Percentiles rank a stretch among this genome's conserved stretches.
Evolutionary conservation across 2,329 filamentous ascomycete species (phyloP).

Genomic region (Zarea fungicola): DNA sequence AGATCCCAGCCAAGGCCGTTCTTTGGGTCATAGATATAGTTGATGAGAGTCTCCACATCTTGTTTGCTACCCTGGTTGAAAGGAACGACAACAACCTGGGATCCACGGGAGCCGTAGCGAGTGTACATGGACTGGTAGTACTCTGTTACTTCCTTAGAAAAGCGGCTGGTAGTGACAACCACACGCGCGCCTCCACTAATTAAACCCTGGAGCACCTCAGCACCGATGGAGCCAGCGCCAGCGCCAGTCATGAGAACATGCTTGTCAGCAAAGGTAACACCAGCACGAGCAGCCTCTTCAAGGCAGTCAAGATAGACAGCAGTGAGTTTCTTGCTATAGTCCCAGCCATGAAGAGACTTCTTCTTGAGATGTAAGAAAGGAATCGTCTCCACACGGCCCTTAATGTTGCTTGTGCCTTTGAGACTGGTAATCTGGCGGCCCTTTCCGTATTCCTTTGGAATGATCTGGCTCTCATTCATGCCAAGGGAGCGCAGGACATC

Average conservation of each 20-base stretch:
- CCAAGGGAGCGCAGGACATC: conserved; percentile 90
- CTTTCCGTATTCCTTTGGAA: conserved; percentile 79
- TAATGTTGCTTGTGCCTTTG: conserved; percentile 54
- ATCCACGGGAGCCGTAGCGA: conserved; percentile 86
- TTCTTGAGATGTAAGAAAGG: conserved; percentile 96
- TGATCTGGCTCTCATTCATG: conserved; percentile 98
- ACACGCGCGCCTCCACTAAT: conserved; percentile 97
- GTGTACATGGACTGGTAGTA: conserved; percentile 99
- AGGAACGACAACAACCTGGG: conserved; percentile 93
- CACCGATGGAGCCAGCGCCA: conserved; percentile 94
- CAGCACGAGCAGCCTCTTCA: conserved; percentile 79
- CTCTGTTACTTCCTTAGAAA: conserved; percentile 95
- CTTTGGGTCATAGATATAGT: conserved; percentile 97
- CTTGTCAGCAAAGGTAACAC: conserved; percentile 90
- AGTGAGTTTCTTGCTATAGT: conserved; percentile 98
- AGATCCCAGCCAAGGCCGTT: conserved; percentile 97
- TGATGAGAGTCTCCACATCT: conserved; percentile 86
- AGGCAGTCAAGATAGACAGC: conserved; percentile 87
- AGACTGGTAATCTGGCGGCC: conserved; percentile 43
- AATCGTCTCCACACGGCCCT: conserved; percentile 95
- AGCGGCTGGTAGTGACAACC: conserved; percentile 91
- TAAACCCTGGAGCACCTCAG: conserved; percentile 90
- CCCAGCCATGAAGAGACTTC: conserved; percentile 90
- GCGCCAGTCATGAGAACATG: conserved; percentile 98
- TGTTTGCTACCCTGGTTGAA: conserved; percentile 99